phyloP scores from a whole-genome alignment of 345 rosid genomes.

The Crucihimalaya himalaica region DNA sequence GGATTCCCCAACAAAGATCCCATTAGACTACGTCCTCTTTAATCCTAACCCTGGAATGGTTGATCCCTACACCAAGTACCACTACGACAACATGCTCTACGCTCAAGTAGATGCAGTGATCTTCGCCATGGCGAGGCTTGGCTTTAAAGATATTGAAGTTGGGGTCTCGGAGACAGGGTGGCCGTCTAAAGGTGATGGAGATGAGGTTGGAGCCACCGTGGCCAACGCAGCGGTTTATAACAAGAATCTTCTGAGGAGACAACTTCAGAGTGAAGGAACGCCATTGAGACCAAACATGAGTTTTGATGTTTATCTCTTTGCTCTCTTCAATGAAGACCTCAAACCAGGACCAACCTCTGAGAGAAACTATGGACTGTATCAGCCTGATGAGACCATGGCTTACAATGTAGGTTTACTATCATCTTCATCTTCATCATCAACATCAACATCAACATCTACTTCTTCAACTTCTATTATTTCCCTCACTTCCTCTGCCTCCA shows the following conservation, averaged over 20 bases:
- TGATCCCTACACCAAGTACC: constrained; percentile 72
- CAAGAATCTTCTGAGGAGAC: constrained; percentile 68
- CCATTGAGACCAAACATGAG: constrained; percentile 67
- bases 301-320: constrained; percentile 82
- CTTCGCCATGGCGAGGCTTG: constrained; percentile 73
- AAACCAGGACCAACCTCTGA: constrained; percentile 95
- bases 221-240: constrained; percentile 77
- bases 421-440: constrained; percentile 42
- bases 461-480: constrained; percentile 54
- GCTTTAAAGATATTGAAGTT: constrained; percentile 68
- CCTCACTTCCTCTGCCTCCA: constrained; percentile 69
- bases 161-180: constrained; percentile 92
- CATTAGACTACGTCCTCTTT: constrained; percentile 79
- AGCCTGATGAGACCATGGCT: constrained; percentile 81
- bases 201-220: constrained; percentile 72
- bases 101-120: constrained; percentile 88
- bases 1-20: constrained; percentile 54
- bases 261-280: constrained; percentile 73
- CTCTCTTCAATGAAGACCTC: constrained; percentile 86
- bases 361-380: constrained; percentile 86
- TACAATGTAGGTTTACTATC: constrained; percentile 68
- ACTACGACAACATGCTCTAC: constrained; percentile 90
- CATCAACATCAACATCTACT: constrained; percentile 46
- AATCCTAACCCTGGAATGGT: constrained; percentile 86
- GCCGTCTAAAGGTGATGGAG: constrained; percentile 87